Base-by-base conservation (phyloP, 768 basidiomycete species). In the Lenzites betulinus region DNA sequence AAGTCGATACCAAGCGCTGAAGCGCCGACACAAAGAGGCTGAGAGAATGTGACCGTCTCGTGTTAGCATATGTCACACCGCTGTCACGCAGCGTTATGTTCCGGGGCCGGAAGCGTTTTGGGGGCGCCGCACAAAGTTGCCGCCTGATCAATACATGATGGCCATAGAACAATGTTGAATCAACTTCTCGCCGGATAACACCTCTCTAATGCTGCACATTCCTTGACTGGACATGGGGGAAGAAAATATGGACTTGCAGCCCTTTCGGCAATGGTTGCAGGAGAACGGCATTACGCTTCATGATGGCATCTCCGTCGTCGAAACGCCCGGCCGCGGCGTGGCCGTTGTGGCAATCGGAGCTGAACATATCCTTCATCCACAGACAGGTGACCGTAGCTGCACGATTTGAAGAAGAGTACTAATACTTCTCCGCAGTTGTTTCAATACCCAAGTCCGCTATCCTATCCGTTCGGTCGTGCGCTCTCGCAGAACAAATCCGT, bases 371-470 rank as follows among this genome's bases (percentile, higher is more conserved):
- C 39, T 43, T 0, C 48, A 43, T 22, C 28, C 56, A 1, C 23
- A 50, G 3, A 58, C 56, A 22, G 48, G 56, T 58, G 28, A 23
- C 36, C 2, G 5, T 26, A 3, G 18, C 30, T 12, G 20, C 13
- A 3, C 11, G n/a, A 18, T 15, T 20, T 9, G 11, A 15, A 7
- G 47, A 18, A 23, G 7, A 9, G 54, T 16, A 50, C 9, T 42
- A 2, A 3, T 18, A 3, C 26, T 39, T 7, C 30, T 26, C 25
- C 12, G 13, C 12, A 91, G 89, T 90, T 51, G 86, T 84, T 8
- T 77, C 77, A 36, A 89, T 90, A 66, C 85, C 87, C 36, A 88
- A 85, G 72, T 62, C 75, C 55, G 77, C 81, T 46, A 79, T 90
- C 20, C 76, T 92, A 20, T 90, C 89, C 33, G 81, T 79, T 46